phyloP scores from a whole-genome alignment of 179 eudicot species.

The Kewa caespitosa region DNA sequence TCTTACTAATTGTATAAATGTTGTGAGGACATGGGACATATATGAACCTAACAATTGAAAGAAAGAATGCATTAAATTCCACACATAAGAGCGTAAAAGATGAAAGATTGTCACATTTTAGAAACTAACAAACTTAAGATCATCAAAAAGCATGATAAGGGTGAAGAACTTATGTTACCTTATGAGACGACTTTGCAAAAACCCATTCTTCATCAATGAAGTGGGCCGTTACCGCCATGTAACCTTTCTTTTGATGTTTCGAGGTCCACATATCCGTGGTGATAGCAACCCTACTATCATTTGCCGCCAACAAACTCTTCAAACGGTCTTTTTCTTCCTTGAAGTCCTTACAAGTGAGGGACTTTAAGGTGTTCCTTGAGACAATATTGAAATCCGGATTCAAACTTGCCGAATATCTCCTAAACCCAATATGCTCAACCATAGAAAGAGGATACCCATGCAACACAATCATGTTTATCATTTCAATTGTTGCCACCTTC shows the following conservation, averaged over 20 bases:
- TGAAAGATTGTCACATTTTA: neutral
- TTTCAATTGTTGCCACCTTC: neutral
- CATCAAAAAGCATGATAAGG: neutral
- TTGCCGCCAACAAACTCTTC: neutral
- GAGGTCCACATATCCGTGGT: neutral
- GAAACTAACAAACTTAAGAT: neutral
- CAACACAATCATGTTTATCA: neutral
- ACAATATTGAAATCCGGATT: neutral
- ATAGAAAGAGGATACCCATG: neutral
- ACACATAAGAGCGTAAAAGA: too few species aligned
- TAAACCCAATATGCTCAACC: slow-evolving; percentile 1
- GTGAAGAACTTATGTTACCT: neutral
- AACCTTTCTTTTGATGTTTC: neutral
- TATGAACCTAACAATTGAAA: slow-evolving; percentile 6
- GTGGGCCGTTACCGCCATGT: slow-evolving; percentile 1
- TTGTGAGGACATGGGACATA: slow-evolving; percentile 20
- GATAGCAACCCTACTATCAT: neutral
- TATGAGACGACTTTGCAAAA: neutral
- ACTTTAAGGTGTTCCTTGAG: neutral
- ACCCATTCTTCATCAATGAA: slow-evolving; percentile 6
- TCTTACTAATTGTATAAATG: neutral
- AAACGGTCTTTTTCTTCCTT: neutral
- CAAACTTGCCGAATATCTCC: neutral
- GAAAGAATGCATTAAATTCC: neutral
- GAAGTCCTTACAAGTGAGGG: neutral